Evolutionary conservation across 2,329 filamentous ascomycete species (phyloP), one percentile per base, ranked within the genome.

Genomic region (Aspergillus sp.): DNA sequence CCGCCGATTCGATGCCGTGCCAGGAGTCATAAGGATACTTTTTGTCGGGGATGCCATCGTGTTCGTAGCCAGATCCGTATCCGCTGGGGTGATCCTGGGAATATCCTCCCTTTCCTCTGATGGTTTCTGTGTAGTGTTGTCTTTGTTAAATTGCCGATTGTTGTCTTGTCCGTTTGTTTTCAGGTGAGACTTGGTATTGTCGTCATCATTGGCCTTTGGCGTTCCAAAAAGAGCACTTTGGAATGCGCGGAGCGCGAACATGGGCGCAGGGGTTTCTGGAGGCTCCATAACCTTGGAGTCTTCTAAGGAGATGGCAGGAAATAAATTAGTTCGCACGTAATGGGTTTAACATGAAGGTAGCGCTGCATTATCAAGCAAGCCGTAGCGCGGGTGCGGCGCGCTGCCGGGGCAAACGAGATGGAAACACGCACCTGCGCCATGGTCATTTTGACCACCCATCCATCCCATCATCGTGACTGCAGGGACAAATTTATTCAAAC

Each of bases 211-310:
- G 11, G 80, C 80, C 21, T 81, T 81, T 14, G 86, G 86, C 0
- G 86, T 88, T 25, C 85, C 85, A 72, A 87, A 88, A 56, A 89
- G 73, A 44, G 84, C 83, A 60, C 85, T 84, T 66, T 84, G 86
- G 72, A 88, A 86, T 15, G 87, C 87, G 66, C 86, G 86, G 56
- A 87, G 82, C 17, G 86, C 86, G 69, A 89, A 89, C 21, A 88
- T 79, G 47, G 85, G 85, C 47, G 85, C 86, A 8, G 87, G 86
- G 1, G 87, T 88, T 63, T 87, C 84, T 50, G 85, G 86, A 6
- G 82, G 76, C 43, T 87, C 84, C 58, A 81, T 67, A 58, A 71
- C 82, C 81, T 72, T 86, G 81, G 76, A 88, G 61, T 70, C 66
- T 59, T 72, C 73, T 75, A 48, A 45, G 2, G 55, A 33, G 41